phyloP scores from a whole-genome alignment of 495 filamentous ascomycete genomes.

The Chaetomium fimeti region DNA sequence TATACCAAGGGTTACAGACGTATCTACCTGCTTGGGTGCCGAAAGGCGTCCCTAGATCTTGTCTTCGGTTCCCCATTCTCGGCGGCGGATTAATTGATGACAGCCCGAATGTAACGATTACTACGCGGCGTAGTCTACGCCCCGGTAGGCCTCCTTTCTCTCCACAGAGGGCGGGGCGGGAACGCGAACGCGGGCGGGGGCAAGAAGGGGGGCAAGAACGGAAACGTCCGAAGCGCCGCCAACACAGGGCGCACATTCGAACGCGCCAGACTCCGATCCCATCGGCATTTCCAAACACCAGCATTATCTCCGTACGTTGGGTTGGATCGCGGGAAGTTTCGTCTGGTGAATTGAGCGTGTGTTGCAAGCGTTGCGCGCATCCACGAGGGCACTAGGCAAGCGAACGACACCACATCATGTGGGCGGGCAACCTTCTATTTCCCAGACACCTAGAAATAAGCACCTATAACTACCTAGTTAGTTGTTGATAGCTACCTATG shows the following conservation, averaged over 20 bases:
- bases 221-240: too few relatives aligned
- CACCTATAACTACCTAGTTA: too few relatives aligned
- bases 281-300: not conserved
- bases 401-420: not conserved
- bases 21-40: too few relatives aligned
- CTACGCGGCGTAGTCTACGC: too few relatives aligned
- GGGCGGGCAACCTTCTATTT: not conserved
- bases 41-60: too few relatives aligned
- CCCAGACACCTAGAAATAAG: not conserved
- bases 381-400: not conserved
- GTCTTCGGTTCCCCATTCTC: too few relatives aligned
- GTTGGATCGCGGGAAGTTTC: not conserved
- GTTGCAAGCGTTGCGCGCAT: conserved; percentile 2
- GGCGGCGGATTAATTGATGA: too few relatives aligned
- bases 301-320: not conserved
- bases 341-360: conserved; percentile 1
- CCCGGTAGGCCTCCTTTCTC: not conserved
- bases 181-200: too few relatives aligned
- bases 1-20: too few relatives aligned
- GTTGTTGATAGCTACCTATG: too few relatives aligned
- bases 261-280: not conserved
- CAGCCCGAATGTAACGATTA: too few relatives aligned
- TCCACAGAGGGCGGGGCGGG: not conserved
- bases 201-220: too few relatives aligned
- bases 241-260: not conserved